Conservation (phyloP, 2,329 filamentous ascomycete species). For the Clonostachys rhizophaga region DNA sequence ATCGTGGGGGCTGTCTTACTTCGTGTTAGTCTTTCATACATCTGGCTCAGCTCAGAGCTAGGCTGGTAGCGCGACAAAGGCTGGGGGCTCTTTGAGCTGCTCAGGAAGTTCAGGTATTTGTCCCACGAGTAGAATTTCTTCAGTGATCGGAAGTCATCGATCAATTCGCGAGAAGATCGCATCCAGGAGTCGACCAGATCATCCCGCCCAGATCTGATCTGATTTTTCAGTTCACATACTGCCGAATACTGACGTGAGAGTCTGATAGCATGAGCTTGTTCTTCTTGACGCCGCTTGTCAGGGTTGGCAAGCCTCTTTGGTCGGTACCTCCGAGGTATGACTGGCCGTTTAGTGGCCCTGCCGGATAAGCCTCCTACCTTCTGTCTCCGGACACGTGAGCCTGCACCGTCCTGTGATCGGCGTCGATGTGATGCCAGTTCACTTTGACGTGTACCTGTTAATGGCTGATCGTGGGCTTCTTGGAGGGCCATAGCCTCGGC, state of each 20-base stretch:
- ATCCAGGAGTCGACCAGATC: constrained; percentile 50
- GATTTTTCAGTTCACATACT: constrained; percentile 34
- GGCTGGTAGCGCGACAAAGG: constrained; percentile 13
- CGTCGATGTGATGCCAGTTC: neutral
- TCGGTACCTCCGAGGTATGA: constrained; percentile 34
- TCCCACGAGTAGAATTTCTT: constrained; percentile 65
- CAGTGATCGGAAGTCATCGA: constrained; percentile 59
- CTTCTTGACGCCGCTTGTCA: constrained; percentile 36
- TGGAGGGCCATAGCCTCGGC: constrained; percentile 69
- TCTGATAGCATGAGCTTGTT: constrained; percentile 32
- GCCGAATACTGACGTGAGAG: constrained; percentile 34
- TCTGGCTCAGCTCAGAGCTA: constrained; percentile 41
- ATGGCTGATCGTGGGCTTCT: constrained; percentile 31
- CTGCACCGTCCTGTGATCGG: neutral
- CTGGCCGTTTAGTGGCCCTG: constrained; percentile 1
- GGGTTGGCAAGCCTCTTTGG: constrained; percentile 39
- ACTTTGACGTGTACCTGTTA: neutral
- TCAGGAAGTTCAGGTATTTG: constrained; percentile 54
- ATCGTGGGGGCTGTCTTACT: constrained; percentile 30
- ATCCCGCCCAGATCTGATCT: constrained; percentile 32
- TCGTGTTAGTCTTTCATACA: constrained; percentile 51
- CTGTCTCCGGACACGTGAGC: neutral
- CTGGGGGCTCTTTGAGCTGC: neutral
- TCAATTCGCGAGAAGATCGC: constrained; percentile 51
- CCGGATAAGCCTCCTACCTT: no score